Conservation (phyloP, 306 rosid species). For the Medicago truncatula region MtrunA17r5.0-ANR NC_053042.1:8834501-8835000, state of each 20-base stretch:
- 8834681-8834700: conserved; percentile 7
- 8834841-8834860: conserved; percentile 31
- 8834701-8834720: conserved; percentile 24
- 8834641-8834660: conserved; percentile 23
- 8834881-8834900: conserved; percentile 32
- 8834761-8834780: neutral
- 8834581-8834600: neutral
- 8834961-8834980: conserved; percentile 20
- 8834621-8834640: conserved; percentile 3
- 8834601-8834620: conserved; percentile 16
- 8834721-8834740: conserved; percentile 31
- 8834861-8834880: conserved; percentile 38
- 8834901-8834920: conserved; percentile 27
- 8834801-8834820: conserved; percentile 8
- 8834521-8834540: neutral
- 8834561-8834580: conserved; percentile 7
- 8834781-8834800: neutral
- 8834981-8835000: conserved; percentile 41
- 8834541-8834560: neutral
- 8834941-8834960: conserved; percentile 4
- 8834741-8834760: conserved; percentile 27
- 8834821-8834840: neutral
- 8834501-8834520: neutral
- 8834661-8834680: conserved; percentile 1
- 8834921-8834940: conserved; percentile 24